Conservation (phyloP, 2,329 filamentous ascomycete species). For the Aspergillus candidus region DNA sequence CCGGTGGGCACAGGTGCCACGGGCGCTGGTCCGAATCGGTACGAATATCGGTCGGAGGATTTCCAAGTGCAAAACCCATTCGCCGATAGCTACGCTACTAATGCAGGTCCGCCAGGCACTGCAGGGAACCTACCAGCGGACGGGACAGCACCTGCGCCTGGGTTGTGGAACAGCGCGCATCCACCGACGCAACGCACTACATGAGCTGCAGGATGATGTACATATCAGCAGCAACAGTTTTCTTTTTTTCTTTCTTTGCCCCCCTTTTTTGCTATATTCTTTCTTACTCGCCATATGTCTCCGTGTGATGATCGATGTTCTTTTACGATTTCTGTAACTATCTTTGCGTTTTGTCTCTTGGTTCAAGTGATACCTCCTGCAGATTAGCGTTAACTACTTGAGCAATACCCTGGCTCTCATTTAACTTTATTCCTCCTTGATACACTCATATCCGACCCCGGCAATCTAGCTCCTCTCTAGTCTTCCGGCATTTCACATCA, state of each 20-base stretch:
- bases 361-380: conserved; percentile 11
- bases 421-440: not conserved
- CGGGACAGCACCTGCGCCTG: not conserved
- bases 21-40: conserved; percentile 12
- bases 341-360: not conserved
- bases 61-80: conserved; percentile 40
- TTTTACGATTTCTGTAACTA: not conserved
- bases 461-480: no score
- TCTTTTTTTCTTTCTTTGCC: not conserved
- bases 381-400: not conserved
- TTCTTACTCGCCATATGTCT: not conserved
- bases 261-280: not conserved
- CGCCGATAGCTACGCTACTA: conserved; percentile 26
- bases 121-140: conserved; percentile 9
- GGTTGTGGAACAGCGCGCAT: conserved; percentile 7
- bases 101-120: conserved; percentile 10
- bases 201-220: not conserved
- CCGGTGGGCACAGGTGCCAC: conserved; percentile 10
- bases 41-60: conserved; percentile 35
- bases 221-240: not conserved
- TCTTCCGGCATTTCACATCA: no score
- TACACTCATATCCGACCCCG: not conserved
- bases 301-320: no score
- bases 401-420: no score
- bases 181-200: conserved; percentile 5